Conservation (phyloP, 192 early-diverging fungal genomes). For the Physocladia obscura region DNA sequence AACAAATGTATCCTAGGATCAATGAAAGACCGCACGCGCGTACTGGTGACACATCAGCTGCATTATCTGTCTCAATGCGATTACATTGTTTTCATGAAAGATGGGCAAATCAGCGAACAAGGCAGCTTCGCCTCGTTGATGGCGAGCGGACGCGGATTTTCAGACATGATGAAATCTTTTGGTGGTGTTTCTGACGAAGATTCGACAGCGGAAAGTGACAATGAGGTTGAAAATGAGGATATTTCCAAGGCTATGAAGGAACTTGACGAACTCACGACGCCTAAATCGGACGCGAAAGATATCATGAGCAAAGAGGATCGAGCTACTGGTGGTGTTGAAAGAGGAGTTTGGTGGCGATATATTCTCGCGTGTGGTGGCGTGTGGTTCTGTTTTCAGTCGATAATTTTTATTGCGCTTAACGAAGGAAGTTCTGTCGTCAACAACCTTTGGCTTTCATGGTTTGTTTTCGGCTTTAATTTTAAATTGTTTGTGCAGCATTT, state of each 20-base stretch:
- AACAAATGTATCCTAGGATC: conserved; percentile 70
- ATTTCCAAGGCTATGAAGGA: background rate
- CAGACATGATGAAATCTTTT: conserved; percentile 50
- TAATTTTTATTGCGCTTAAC: conserved; percentile 49
- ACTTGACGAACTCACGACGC: conserved; percentile 10
- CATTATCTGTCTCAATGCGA: conserved; percentile 74
- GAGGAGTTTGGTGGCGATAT: conserved; percentile 76
- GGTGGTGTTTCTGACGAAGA: conserved; percentile 48
- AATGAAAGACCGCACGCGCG: conserved; percentile 71
- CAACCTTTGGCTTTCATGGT: conserved; percentile 64
- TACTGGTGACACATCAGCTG: conserved; percentile 83
- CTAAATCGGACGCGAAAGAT: conserved; percentile 32
- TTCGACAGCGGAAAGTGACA: conserved; percentile 23
- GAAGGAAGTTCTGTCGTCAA: conserved; percentile 63
- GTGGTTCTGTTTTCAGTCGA: conserved; percentile 40
- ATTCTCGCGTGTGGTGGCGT: conserved; percentile 58
- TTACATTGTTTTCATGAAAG: conserved; percentile 67
- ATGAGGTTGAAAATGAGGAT: background rate
- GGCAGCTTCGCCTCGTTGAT: conserved; percentile 66
- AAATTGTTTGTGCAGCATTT: conserved; percentile 42
- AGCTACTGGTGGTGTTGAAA: conserved; percentile 73
- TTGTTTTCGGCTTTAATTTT: conserved; percentile 50
- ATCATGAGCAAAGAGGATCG: conserved; percentile 82
- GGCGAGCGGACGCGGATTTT: conserved; percentile 56
- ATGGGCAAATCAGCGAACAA: conserved; percentile 66